Evolutionary conservation across 108 stramenopile species (phyloP).

Genomic region (Skeletonema menzelii): DNA sequence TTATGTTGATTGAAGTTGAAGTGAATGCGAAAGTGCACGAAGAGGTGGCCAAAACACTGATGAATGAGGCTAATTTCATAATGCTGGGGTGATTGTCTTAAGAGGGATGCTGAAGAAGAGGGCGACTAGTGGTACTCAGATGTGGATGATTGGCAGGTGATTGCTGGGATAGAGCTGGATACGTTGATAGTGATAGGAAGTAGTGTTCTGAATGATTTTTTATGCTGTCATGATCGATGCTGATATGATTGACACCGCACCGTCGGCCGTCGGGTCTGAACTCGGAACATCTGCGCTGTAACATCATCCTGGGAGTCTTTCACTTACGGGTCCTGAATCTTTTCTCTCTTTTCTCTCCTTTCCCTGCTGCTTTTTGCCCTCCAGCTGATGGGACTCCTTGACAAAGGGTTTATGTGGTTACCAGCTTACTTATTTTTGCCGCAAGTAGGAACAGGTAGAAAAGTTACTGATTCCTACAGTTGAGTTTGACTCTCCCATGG

Average conservation of each 20-base stretch:
- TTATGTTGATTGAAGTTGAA: neutral
- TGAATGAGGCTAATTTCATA: conserved; percentile 2
- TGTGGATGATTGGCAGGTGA: neutral
- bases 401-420: neutral
- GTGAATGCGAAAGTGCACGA: conserved; percentile 9
- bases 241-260: no score
- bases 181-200: neutral
- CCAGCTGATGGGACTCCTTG: neutral
- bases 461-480: neutral
- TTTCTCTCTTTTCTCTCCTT: neutral
- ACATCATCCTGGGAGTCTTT: no score
- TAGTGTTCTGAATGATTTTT: neutral
- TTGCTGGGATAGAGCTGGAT: neutral
- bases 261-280: no score
- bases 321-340: neutral
- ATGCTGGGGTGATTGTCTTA: neutral
- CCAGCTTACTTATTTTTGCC: neutral
- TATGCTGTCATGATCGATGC: neutral
- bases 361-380: no score
- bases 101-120: neutral
- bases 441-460: neutral
- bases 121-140: neutral
- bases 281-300: neutral
- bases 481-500: neutral
- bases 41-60: conserved; percentile 3